Base-by-base conservation (phyloP, 2,329 filamentous ascomycete genomes). In the Aaosphaeria arxii region DNA sequence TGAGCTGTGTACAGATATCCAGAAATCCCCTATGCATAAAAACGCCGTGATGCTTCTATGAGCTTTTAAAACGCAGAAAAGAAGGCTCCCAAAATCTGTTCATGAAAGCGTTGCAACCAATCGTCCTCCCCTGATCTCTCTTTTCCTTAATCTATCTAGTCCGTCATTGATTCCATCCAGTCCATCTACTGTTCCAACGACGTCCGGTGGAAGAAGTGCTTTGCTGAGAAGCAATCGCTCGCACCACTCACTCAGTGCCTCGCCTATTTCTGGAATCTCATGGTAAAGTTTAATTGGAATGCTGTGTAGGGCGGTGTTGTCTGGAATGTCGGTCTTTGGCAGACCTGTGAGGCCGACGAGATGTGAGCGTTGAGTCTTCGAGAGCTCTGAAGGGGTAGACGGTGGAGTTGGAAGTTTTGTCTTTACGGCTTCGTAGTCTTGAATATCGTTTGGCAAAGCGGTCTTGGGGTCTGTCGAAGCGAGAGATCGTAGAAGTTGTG, bases 241-340 rank as follows among this genome's bases (percentile, higher is more conserved):
- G 29, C 89, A 70, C 87, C 87, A 91, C 1, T 72, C 63, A 9
- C 83, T 82, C 46, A 89, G 63, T 0, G 75, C 75, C 52, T 84
- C 79, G 0, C 88, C 88, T 0, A 90, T 74, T 1, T 75, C 74
- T 0, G 82, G 79, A 0, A 84, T 77, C 49, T 86, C 83, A 60
- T 91, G 88, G 59, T 89, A 91, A 4, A 89, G 60, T 66, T 91
- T 91, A 52, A 91, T 88, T 0, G 87, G 87, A 0, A 91, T 84
- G 0, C 76, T 81, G 59, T 89, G 86, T 48, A 83, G 78, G 5
- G 73, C 63, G 0, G 83, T 73, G 0, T 76, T 76, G 0, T 72
- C 69, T 0, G 68, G 66, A 1, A 69, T 66, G 13, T 53, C 45
- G 4, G 71, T 71, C 59, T 88, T 88, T 0, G 87, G 87, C 3